These are phyloP conservation scores for Leishmania amazonensis DNA, from an alignment of 208 protist species.

Conservation along the genomic window DNA sequence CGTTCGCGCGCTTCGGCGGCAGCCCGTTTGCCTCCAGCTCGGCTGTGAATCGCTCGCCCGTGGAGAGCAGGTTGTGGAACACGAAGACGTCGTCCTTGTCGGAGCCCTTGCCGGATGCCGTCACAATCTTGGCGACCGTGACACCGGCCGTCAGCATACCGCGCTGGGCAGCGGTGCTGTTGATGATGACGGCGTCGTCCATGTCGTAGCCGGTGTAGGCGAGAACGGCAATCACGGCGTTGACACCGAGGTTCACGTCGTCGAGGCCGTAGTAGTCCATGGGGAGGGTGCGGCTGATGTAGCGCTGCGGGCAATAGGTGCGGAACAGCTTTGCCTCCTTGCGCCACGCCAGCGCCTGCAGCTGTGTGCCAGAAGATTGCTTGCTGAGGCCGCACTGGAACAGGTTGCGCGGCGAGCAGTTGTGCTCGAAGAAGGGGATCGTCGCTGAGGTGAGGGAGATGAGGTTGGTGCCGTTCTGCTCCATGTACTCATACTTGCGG, in stretches of 20 bases:
- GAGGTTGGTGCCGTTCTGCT: slow-evolving; percentile 96
- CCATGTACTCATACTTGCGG: slow-evolving; percentile 93
- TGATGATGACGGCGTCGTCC: slow-evolving; percentile 99
- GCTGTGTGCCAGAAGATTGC: slow-evolving; percentile 99
- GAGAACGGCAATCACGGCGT: slow-evolving; percentile 99
- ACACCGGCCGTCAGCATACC: slow-evolving; percentile 98
- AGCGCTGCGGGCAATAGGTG: slow-evolving; percentile 97
- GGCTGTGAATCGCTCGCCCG: slow-evolving; percentile 64
- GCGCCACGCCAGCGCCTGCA: slow-evolving; percentile 91
- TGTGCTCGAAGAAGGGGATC: slow-evolving; percentile 99
- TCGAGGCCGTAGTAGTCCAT: slow-evolving; percentile 96
- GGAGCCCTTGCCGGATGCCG: slow-evolving; percentile 44
- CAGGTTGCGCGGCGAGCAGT: slow-evolving; percentile 99
- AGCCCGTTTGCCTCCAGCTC: slow-evolving; percentile 78
- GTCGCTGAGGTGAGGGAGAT: slow-evolving; percentile 97
- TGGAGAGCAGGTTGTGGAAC: slow-evolving; percentile 83
- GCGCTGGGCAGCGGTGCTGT: slow-evolving; percentile 97
- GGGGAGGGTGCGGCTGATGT: slow-evolving; percentile 93
- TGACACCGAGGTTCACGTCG: slow-evolving; percentile 98
- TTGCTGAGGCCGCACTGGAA: slow-evolving; percentile 99
- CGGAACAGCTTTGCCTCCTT: slow-evolving; percentile 99
- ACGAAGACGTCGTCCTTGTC: slow-evolving; percentile 73
- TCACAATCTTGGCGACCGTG: slow-evolving; percentile 91
- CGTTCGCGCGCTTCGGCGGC: slow-evolving; percentile 58
- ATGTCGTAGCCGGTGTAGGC: slow-evolving; percentile 99